phyloP scores from a whole-genome alignment of 257 asterid species.

The Catharanthus roseus region DNA sequence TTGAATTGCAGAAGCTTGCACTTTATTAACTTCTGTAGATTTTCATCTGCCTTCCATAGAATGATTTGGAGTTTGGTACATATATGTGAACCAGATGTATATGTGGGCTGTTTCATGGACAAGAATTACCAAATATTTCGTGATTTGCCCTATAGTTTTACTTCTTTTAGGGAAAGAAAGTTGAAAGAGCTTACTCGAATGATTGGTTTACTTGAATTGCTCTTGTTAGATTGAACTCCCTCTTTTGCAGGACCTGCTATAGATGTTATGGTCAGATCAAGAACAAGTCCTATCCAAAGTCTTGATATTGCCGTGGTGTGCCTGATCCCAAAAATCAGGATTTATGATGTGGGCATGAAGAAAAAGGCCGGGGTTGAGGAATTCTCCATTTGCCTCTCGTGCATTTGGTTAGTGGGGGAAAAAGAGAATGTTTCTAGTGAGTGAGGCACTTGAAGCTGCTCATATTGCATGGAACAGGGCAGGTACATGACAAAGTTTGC shows the following conservation, averaged over 20 bases:
- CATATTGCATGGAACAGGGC: constrained; percentile 26
- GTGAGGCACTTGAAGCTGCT: constrained; percentile 33
- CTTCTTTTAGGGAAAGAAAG: background rate
- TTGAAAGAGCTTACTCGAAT: background rate
- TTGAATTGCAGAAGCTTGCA: background rate
- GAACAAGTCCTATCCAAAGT: constrained; percentile 32
- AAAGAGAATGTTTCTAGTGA: constrained; percentile 25
- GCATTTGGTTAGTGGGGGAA: constrained; percentile 30
- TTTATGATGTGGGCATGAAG: constrained; percentile 28
- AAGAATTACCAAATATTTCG: background rate
- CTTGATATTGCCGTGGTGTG: constrained; percentile 33
- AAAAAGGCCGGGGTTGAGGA: constrained; percentile 28
- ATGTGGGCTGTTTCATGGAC: too few relatives aligned
- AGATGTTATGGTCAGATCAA: constrained; percentile 32
- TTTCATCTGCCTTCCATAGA: too few relatives aligned
- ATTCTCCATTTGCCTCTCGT: constrained; percentile 27
- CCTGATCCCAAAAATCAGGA: constrained; percentile 31
- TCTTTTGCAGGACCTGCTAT: constrained; percentile 28
- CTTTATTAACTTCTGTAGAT: too few relatives aligned
- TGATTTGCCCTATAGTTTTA: background rate
- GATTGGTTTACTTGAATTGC: background rate
- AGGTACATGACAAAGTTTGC: constrained; percentile 29
- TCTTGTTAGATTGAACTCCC: background rate
- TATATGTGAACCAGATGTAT: too few relatives aligned
- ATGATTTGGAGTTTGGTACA: too few relatives aligned